Conservation (phyloP, 495 filamentous ascomycete species). For the Podospora didyma region DNA sequence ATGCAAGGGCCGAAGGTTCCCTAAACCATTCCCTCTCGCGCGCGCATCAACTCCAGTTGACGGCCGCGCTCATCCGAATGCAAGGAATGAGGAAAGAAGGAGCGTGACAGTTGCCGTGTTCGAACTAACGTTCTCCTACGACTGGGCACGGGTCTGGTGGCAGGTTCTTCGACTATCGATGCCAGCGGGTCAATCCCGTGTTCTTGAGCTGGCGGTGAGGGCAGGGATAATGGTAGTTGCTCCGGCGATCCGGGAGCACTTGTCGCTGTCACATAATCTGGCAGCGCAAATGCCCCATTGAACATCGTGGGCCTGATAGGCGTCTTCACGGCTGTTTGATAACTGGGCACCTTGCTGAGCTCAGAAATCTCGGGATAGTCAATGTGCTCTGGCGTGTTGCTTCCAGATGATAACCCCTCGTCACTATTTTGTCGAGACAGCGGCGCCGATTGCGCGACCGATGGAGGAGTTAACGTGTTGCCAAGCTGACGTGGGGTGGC, state of each 20-base stretch:
- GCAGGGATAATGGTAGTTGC: not conserved
- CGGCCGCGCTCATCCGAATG: conserved; percentile 21
- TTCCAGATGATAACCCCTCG: conserved; percentile 34
- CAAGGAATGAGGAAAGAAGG: conserved; percentile 9
- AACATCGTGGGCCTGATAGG: conserved; percentile 39
- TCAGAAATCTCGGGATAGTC: conserved; percentile 60
- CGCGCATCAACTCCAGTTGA: conserved; percentile 21
- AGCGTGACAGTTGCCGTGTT: conserved; percentile 11
- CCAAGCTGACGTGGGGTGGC: conserved; percentile 28
- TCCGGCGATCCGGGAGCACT: conserved; percentile 33
- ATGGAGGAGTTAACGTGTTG: conserved; percentile 25
- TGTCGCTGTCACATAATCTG: conserved; percentile 40
- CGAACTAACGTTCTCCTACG: conserved; percentile 4
- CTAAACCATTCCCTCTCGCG: conserved; percentile 25
- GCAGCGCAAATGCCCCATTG: conserved; percentile 24
- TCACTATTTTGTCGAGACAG: conserved; percentile 60
- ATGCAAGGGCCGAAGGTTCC: not conserved
- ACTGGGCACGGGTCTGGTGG: not conserved
- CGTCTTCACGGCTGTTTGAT: conserved; percentile 67
- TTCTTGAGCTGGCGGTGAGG: conserved; percentile 16
- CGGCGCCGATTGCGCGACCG: conserved; percentile 28
- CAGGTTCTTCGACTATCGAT: not conserved
- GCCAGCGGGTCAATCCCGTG: conserved; percentile 23
- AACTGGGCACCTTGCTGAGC: conserved; percentile 74
- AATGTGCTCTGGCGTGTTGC: conserved; percentile 50